Percentiles rank a stretch among this genome's conserved stretches.
phyloP scores from a whole-genome alignment of 495 filamentous ascomycete species.

The Penicillium steckii region DNA sequence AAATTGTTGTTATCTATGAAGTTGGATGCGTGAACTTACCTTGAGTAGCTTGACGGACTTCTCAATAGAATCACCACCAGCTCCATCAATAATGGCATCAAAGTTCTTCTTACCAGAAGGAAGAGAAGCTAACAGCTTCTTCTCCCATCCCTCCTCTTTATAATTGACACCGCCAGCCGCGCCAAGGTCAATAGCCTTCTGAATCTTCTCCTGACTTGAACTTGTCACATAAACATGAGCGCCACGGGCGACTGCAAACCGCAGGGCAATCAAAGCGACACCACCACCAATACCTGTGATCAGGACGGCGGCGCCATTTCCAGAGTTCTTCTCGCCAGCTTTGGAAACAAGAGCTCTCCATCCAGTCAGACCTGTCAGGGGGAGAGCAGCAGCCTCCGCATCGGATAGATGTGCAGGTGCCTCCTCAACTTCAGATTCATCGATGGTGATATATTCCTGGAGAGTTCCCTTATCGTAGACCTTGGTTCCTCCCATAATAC shows the following conservation, averaged over 20 bases:
- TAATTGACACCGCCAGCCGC: constrained; percentile 70
- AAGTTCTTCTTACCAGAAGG: constrained; percentile 57
- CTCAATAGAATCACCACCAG: constrained; percentile 69
- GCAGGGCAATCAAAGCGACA: constrained; percentile 68
- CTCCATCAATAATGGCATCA: constrained; percentile 74
- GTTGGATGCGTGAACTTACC: constrained; percentile 34
- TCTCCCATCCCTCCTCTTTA: constrained; percentile 65
- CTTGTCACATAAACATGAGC: constrained; percentile 69
- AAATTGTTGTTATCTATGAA: not conserved
- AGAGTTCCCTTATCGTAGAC: constrained; percentile 63
- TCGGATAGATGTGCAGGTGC: constrained; percentile 69
- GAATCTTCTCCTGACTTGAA: constrained; percentile 62
- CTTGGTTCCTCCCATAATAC: constrained; percentile 71
- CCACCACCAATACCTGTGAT: constrained; percentile 81
- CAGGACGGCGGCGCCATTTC: constrained; percentile 61
- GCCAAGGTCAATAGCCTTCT: constrained; percentile 60
- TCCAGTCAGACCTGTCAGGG: constrained; percentile 79
- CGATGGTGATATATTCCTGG: constrained; percentile 67
- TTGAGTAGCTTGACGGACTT: constrained; percentile 57
- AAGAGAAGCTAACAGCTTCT: constrained; percentile 55
- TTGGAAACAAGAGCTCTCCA: constrained; percentile 83
- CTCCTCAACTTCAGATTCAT: constrained; percentile 68
- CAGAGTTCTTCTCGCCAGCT: constrained; percentile 52
- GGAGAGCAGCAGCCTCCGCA: constrained; percentile 76
- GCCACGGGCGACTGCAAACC: constrained; percentile 66